Evolutionary conservation across 345 rosid species (phyloP).

Genomic region (Rhizophora mangle): DNA sequence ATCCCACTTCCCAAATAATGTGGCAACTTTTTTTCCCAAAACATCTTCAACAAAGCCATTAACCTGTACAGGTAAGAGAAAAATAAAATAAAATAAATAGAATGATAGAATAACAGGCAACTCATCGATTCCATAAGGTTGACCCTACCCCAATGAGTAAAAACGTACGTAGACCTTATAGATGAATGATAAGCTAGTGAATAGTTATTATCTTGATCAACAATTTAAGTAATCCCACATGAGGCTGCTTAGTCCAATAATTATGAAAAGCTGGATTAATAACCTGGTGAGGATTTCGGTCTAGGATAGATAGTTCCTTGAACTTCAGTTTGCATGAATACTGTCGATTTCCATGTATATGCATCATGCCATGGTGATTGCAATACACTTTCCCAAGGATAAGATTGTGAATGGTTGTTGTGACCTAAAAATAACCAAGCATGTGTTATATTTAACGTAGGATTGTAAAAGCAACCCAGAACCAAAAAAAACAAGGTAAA

Average conservation of each 20-base stretch:
- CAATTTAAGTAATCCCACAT: not conserved
- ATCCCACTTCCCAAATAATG: constrained; percentile 94
- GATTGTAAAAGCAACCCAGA: constrained; percentile 9
- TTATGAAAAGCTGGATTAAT: constrained; percentile 13
- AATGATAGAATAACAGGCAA: not conserved
- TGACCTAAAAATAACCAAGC: constrained; percentile 50
- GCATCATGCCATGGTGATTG: constrained; percentile 92
- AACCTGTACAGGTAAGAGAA: constrained; percentile 43
- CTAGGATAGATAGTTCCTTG: constrained; percentile 87
- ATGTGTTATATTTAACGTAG: not conserved
- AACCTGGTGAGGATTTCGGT: constrained; percentile 94
- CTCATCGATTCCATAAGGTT: not conserved
- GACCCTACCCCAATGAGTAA: not conserved
- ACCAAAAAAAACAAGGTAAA: not conserved
- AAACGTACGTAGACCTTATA: not conserved
- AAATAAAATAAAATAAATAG: not conserved
- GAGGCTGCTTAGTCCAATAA: not conserved
- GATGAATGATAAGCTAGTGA: not conserved
- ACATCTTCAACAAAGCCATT: constrained; percentile 83
- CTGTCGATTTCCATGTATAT: constrained; percentile 69
- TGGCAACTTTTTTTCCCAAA: constrained; percentile 59
- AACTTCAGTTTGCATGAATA: constrained; percentile 89
- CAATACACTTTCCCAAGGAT: constrained; percentile 87
- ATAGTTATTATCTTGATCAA: not conserved
- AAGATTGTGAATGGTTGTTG: constrained; percentile 84